Percentiles rank a stretch among this genome's conserved stretches.
Evolutionary conservation across 2,329 filamentous ascomycete species (phyloP).

Genomic region (Aspergillus vadensis): DNA sequence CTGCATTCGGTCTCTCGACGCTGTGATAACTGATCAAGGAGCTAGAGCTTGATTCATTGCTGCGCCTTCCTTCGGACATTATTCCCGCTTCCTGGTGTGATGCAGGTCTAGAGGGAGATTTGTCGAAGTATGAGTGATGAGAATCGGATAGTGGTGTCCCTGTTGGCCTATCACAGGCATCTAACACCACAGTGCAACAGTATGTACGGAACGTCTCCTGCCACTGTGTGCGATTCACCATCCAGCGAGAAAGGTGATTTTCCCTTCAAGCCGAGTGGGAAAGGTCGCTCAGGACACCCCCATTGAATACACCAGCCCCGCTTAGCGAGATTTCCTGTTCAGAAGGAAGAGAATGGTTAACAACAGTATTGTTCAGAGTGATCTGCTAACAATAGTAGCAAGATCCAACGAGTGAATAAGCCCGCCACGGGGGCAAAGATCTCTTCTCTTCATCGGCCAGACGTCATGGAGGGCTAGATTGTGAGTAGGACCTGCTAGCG

Average conservation of each 20-base stretch:
- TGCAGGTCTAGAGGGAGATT: not conserved
- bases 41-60: not conserved
- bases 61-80: slow-evolving; percentile 1
- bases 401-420: not conserved
- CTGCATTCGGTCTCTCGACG: not conserved
- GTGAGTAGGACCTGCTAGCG: not conserved
- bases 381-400: not conserved
- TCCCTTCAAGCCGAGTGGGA: not conserved
- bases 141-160: no score
- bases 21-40: slow-evolving; percentile 7
- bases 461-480: not conserved
- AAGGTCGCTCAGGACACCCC: not conserved
- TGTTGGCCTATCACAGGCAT: not conserved
- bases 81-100: not conserved
- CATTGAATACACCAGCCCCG: not conserved
- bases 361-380: not conserved
- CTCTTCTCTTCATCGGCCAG: not conserved
- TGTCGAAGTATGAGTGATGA: not conserved
- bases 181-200: not conserved
- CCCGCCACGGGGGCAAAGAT: not conserved
- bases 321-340: not conserved
- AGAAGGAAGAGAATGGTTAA: not conserved
- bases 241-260: not conserved
- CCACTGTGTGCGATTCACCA: not conserved
- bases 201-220: not conserved